Percentiles rank a stretch among this genome's conserved stretches.
phyloP scores from a whole-genome alignment of 73 alveolate genomes.

The Uronychia binucleata region DNA sequence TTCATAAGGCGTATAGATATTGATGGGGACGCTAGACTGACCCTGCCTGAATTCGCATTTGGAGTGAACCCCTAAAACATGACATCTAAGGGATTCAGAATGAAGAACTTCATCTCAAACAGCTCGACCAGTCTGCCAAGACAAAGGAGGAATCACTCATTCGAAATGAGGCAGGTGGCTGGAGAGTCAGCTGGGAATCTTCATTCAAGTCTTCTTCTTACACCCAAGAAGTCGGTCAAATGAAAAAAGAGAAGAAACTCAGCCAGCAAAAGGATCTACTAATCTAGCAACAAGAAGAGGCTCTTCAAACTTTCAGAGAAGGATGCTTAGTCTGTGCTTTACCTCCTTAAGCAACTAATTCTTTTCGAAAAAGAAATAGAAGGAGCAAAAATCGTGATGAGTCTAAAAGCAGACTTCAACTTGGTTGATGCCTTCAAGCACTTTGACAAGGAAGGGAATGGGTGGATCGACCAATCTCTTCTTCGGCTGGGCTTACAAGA shows the following conservation, averaged over 20 bases:
- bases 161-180: background rate
- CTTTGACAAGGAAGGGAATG: constrained; percentile 40
- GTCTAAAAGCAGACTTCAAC: constrained; percentile 50
- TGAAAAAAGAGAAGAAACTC: background rate
- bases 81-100: background rate
- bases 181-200: background rate
- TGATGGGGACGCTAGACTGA: constrained; percentile 53
- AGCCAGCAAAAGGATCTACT: background rate
- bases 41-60: background rate
- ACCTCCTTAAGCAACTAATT: constrained; percentile 28
- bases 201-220: background rate
- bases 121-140: background rate
- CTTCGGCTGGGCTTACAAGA: background rate
- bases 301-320: background rate
- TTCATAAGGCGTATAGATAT: constrained; percentile 32
- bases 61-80: background rate
- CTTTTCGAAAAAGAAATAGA: constrained; percentile 40
- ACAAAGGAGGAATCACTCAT: background rate
- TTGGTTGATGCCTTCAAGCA: constrained; percentile 37
- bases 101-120: background rate
- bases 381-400: constrained; percentile 35
- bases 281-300: too few relatives aligned
- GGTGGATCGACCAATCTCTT: background rate
- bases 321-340: background rate
- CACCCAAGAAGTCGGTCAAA: background rate